Base-by-base conservation (phyloP, 306 rosid species). In the Trifolium pratense region DNA sequence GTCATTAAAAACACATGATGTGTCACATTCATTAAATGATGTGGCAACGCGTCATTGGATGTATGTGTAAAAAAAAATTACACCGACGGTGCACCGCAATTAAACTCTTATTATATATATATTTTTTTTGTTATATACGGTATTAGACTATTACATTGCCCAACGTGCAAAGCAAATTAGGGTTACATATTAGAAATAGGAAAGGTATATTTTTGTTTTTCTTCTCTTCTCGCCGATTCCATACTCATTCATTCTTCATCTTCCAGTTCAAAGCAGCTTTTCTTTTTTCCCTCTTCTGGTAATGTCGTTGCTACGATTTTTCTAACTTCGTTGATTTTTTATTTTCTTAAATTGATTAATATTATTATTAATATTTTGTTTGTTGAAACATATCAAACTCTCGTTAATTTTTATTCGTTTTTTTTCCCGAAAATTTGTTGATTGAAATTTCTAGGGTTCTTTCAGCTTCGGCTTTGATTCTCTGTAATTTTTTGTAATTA, bases 371-470 rank as follows among this genome's bases (percentile, higher is more conserved):
- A 29, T 68, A 20, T 15, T 36, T 32, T 57, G 32, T 26, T 26
- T 59, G 6, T 36, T 75, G 46, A 31, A 75, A 26, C 2, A 4
- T 9, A 25, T 76, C 58, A 2, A 20, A 12, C 15, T 66, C 21
- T 57, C 34, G 59, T 67, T 25, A 34, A 13, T 53, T 51, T 26
- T 29, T 29, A 4, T 29, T 29, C 32, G 32, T 0, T 29, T 29
- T 46, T 48, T 12, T 43, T 65, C 6, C 1, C 7, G 3, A 8
- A 11, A 37, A 4, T 63, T 13, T 62, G 10, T 6, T 64, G 66
- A 29, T 55, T 18, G 18, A 6, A 74, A 51, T 77, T 81, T 83
- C 84, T 87, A 87, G 88, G 91, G 77, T 80, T 86, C 51, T 76
- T 43, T 55, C 48, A 3, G 14, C 14, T 37, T 9, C 16, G 4